Conservation (phyloP, 176 grass and related monocot species). For the Carex pumila region DNA sequence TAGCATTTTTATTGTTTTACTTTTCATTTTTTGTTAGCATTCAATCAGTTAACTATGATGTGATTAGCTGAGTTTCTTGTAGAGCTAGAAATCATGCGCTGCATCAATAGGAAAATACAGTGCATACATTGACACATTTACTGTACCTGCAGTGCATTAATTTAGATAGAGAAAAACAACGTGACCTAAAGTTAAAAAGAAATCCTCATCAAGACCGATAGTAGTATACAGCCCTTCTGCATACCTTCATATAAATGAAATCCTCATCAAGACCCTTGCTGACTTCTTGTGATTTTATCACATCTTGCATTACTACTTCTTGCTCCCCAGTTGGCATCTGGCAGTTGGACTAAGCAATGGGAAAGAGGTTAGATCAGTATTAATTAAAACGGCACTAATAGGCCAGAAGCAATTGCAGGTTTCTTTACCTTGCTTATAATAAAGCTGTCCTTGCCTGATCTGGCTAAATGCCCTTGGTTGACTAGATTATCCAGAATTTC, state of each 20-base stretch:
- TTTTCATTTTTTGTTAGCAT: neutral
- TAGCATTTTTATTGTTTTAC: neutral
- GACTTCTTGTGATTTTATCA: constrained; percentile 29
- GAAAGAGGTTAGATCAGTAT: neutral
- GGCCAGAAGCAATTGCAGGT: neutral
- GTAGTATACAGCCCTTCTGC: neutral
- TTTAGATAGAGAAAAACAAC: neutral
- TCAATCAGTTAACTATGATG: neutral
- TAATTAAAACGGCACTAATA: neutral
- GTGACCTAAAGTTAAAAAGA: neutral
- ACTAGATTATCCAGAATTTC: constrained; percentile 85
- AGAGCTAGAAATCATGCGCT: neutral
- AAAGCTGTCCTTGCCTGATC: constrained; percentile 65
- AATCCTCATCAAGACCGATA: neutral
- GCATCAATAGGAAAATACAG: neutral
- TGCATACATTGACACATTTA: neutral
- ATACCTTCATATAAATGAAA: constrained; percentile 92
- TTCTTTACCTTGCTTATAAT: constrained; percentile 66
- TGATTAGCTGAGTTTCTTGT: neutral
- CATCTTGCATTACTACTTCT: constrained; percentile 46
- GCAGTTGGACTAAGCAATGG: constrained; percentile 7
- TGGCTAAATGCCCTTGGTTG: constrained; percentile 60
- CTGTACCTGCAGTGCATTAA: neutral
- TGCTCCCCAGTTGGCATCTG: constrained; percentile 40
- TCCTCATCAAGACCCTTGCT: constrained; percentile 32